A percentile compares a stretch with the other conserved stretches of the same genome.
phyloP scores from a whole-genome alignment of 805 yeast genomes.

The Saturnispora mendoncae region DNA sequence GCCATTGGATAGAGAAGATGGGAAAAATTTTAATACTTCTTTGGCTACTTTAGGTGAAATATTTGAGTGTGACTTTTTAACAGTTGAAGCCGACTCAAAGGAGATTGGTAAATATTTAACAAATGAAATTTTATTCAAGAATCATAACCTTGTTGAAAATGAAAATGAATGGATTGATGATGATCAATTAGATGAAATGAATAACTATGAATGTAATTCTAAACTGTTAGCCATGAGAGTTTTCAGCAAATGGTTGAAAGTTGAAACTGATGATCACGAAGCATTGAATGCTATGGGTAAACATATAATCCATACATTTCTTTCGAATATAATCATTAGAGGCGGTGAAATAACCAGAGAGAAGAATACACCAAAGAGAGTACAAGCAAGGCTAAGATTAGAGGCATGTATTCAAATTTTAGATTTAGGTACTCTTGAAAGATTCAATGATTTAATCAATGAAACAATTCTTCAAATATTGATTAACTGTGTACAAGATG shows the following conservation, averaged over 20 bases:
- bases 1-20: slow-evolving; percentile 38
- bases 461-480: slow-evolving; percentile 45
- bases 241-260: slow-evolving; percentile 47
- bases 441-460: slow-evolving; percentile 43
- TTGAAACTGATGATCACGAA: slow-evolving; percentile 29
- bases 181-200: slow-evolving; percentile 15
- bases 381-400: slow-evolving; percentile 54
- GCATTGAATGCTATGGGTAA: slow-evolving; percentile 39
- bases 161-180: slow-evolving; percentile 23
- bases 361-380: slow-evolving; percentile 50
- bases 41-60: slow-evolving; percentile 54
- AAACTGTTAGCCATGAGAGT: slow-evolving; percentile 39
- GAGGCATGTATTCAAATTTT: slow-evolving; percentile 59
- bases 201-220: slow-evolving; percentile 18
- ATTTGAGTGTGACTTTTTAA: slow-evolving; percentile 37
- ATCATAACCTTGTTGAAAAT: slow-evolving; percentile 32
- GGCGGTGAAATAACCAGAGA: slow-evolving; percentile 66
- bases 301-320: slow-evolving; percentile 53
- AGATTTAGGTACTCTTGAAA: slow-evolving; percentile 50
- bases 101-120: slow-evolving; percentile 54
- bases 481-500: slow-evolving; percentile 59
- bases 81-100: slow-evolving; percentile 41
- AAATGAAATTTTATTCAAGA: slow-evolving; percentile 51
- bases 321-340: slow-evolving; percentile 57
- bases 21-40: slow-evolving; percentile 40